Evolutionary conservation across 257 asterid species (phyloP), one percentile per base, ranked within the genome.

Genomic region (Solanum dulcamara): DNA sequence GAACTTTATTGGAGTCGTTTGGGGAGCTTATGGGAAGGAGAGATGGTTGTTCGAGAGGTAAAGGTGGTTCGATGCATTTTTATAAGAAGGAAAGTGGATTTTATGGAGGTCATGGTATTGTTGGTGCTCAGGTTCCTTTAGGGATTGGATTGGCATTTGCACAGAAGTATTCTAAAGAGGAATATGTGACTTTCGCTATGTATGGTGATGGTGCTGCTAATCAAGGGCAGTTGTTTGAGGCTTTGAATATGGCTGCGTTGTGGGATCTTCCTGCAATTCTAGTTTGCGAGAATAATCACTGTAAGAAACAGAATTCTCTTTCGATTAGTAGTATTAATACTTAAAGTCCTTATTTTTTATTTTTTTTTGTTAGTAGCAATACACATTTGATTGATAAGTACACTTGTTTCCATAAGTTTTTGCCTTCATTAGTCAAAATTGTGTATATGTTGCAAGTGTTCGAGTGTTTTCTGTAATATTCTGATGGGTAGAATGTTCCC

Each of bases 191-290:
- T 14, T 96, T 95, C 57, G 86, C 98, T 3, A 55, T 96, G 96
- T 96, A 96, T 20, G 99, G 99, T 2, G 99, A 95, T 84, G 99
- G 99, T 14, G 99, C 98, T 2, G 99, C 99, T 0, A 96, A 96
- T 89, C 99, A 96, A 90, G 99, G 99, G 46, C 98, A 96, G 88
- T 77, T 96, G 90, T 96, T 96, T 83, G 99, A 96, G 93, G 99
- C 99, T 64, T 84, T 96, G 92, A 96, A 96, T 85, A 96, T 96
- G 96, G 95, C 99, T 8, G 99, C 99, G 17, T 91, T 96, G 64
- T 93, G 97, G 98, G 98, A 95, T 92, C 94, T 96, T 83, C 98
- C 99, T 14, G 99, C 98, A 0, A 96, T 96, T 86, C 87, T 96
- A 87, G 98, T 96, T 86, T 96, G 99, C 92, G 99, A 96, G 93